Evolutionary conservation across 2,329 filamentous ascomycete species (phyloP).

Genomic region (Aaosphaeria arxii): DNA sequence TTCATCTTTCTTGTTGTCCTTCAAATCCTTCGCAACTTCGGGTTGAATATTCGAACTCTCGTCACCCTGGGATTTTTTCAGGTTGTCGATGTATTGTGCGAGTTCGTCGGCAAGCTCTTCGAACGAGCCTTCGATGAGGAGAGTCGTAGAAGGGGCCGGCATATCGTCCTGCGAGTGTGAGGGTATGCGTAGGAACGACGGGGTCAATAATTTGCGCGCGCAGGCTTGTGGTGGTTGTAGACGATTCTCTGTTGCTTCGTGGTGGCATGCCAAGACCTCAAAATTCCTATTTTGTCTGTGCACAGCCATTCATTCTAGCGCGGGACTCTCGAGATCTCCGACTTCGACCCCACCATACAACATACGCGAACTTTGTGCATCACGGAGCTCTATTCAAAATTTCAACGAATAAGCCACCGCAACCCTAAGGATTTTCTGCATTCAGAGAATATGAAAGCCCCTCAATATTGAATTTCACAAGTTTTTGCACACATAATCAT

Average conservation of each 20-base stretch:
- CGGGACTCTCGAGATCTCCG: neutral
- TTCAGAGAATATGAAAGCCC: too few relatives aligned
- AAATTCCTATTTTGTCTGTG: conserved; percentile 17
- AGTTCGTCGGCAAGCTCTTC: conserved; percentile 92
- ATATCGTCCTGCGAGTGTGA: conserved; percentile 40
- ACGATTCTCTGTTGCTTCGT: conserved; percentile 11
- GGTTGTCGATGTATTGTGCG: conserved; percentile 85
- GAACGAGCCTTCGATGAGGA: conserved; percentile 85
- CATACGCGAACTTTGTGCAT: too few relatives aligned
- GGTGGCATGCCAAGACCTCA: conserved; percentile 30
- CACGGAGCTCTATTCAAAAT: too few relatives aligned
- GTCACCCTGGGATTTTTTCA: conserved; percentile 62
- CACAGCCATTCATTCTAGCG: neutral
- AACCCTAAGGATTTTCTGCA: too few relatives aligned
- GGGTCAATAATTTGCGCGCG: conserved; percentile 4
- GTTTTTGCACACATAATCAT: too few relatives aligned
- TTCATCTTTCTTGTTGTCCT: conserved; percentile 71
- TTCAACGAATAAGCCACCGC: too few relatives aligned
- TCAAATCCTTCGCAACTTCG: conserved; percentile 69
- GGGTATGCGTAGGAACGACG: conserved; percentile 17
- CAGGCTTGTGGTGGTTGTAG: conserved; percentile 17
- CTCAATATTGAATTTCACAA: too few relatives aligned
- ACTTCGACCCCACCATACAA: too few relatives aligned
- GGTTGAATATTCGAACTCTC: conserved; percentile 52
- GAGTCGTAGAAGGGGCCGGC: conserved; percentile 60